Evolutionary conservation across 2,329 filamentous ascomycete species (phyloP), one percentile per base, ranked within the genome.

Genomic region (Nemania abortiva): DNA sequence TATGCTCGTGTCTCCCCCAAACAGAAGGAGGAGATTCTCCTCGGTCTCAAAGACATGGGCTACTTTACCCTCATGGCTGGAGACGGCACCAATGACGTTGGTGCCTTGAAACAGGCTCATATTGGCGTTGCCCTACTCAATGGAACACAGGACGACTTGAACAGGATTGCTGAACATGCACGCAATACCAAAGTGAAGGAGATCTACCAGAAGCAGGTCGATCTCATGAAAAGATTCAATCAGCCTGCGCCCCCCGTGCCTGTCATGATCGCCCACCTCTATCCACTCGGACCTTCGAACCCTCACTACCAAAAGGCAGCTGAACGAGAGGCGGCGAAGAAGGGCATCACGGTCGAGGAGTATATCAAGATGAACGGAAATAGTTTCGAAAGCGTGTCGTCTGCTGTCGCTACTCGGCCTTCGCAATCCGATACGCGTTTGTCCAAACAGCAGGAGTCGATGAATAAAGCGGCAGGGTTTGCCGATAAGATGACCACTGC

Each of bases 1-100:
- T 99, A 99, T 79, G 96, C 96, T 73, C 94, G 96, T 77, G 96
- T 99, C 10, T 99, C 96, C 1, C 96, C 96, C 9, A 98, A 97
- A 86, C 96, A 99, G 78, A 99, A 99, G 84, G 96, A 99, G 81
- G 95, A 98, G 63, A 98, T 99, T 77, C 87, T 99, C n/a, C 88
- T 97, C 24, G 96, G 96, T 45, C 89, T 98, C 70, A 98, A 97
- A 84, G 95, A 97, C 77, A 92, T 94, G 83, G 96, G 96, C 58
- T 99, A 99, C 84, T 98, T 96, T 70, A 99, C 96, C 34, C 88
- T 99, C 71, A 99, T 99, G 96, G 97, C 95, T 76, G 96, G 96
- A 81, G 96, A 99, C 77, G 96, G 96, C 72, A 99, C 96, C 64
- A 99, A 99, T 81, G 96, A 99, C 78, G 96, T 99, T 64, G 96